A percentile compares a stretch with the other conserved stretches of the same genome.
These are phyloP conservation scores for Pichia eremophila DNA, from an alignment of 805 yeast genomes.

Conservation along the genomic window DNA sequence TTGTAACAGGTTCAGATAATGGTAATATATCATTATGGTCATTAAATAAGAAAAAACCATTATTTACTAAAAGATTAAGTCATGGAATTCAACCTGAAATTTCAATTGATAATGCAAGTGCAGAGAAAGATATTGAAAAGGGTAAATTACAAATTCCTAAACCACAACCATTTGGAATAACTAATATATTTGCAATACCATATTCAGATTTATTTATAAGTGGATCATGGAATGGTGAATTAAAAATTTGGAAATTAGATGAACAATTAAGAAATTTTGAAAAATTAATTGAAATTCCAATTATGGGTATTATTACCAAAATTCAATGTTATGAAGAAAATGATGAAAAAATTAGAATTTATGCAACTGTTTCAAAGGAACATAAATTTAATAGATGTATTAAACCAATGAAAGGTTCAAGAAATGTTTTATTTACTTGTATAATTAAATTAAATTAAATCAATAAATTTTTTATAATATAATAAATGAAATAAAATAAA, in stretches of 20 bases:
- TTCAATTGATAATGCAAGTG: conserved; percentile 45
- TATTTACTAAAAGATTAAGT: conserved; percentile 55
- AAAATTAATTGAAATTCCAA: conserved; percentile 46
- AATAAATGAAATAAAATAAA: too few relatives aligned
- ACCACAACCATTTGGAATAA: conserved; percentile 77
- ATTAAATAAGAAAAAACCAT: conserved; percentile 79
- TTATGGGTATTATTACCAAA: conserved; percentile 61
- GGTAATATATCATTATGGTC: conserved; percentile 91
- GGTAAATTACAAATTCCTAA: conserved; percentile 51
- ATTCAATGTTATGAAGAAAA: conserved; percentile 45
- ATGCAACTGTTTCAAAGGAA: conserved; percentile 72
- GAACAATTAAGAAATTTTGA: conserved; percentile 55
- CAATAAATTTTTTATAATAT: too few relatives aligned
- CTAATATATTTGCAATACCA: conserved; percentile 74
- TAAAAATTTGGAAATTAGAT: conserved; percentile 70
- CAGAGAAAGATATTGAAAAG: conserved; percentile 30
- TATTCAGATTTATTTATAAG: conserved; percentile 74
- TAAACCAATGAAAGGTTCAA: conserved; percentile 48
- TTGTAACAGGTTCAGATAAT: conserved; percentile 92
- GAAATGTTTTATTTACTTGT: conserved; percentile 63
- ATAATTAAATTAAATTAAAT: conserved; percentile 25
- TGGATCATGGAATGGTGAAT: conserved; percentile 80
- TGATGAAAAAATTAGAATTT: conserved; percentile 42
- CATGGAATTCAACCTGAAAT: conserved; percentile 55
- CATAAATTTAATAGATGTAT: conserved; percentile 87